Evolutionary conservation across 306 rosid genomes (phyloP), one percentile per base, ranked within the genome.

Genomic region (Cucurbita ficifolia): DNA sequence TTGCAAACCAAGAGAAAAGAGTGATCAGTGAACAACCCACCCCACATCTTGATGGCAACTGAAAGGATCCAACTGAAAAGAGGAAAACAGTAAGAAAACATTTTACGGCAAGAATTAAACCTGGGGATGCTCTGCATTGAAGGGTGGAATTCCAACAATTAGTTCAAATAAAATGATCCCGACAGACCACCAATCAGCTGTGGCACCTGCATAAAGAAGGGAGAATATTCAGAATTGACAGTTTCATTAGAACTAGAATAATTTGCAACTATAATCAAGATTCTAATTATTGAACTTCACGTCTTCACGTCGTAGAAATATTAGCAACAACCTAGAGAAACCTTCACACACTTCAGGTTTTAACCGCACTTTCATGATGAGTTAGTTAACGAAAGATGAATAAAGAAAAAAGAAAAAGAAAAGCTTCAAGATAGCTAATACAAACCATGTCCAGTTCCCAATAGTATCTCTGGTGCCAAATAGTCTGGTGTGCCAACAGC

Each of bases 181-280:
- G 76, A 91, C 99, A 77, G 99, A 95, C 99, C 99, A 95, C 99
- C 99, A 95, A 84, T 95, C 99, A 0, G 99, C 99, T 67, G 97
- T 95, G 81, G 85, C 87, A 49, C 84, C 99, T 95, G 85, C 69
- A 76, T 54, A 76, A 51, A 63, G 6, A 53, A 73, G 22, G 57
- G n/a, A 51, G 17, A 60, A 72, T 10, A 73, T 21, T 22, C 50
- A 71, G n/a, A 76, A 22, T 19, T 46, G 73, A 49, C 4, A 68
- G 24, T 45, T 11, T 68, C 24, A 46, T 46, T 11, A 68, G 11
- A 13, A 46, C 7, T 46, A 68, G 24, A 46, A 46, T 46, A 5
- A 48, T 68, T 68, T 22, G 10, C 55, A 46, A 46, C 8, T 6
- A 29, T 16, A 43, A 24, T 13, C 19, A 17, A 39, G 29, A 38